Base-by-base conservation (phyloP, 768 basidiomycete species). In the Lactarius hatsudake region DNA sequence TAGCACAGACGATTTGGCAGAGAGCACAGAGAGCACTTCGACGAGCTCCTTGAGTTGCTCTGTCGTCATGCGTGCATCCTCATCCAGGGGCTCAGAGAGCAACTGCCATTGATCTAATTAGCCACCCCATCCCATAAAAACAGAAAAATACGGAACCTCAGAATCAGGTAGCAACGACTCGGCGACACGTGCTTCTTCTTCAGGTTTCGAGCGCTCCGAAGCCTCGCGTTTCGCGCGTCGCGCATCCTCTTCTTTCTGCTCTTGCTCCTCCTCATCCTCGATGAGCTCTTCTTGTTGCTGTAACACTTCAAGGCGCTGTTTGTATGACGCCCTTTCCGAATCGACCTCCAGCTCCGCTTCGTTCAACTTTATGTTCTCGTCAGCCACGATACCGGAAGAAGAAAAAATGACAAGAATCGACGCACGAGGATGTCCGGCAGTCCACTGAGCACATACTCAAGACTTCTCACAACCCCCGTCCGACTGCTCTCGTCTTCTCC, bases 211-310 rank as follows among this genome's bases (percentile, higher is more conserved):
- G 51, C 84, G 77, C 72, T 94, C 92, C 69, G 87, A 89, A 28
- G 87, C 86, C 77, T 91, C 93, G 72, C 88, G 87, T 75, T 87
- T 88, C 55, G 88, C 90, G 64, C 91, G 89, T 51, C 94, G 88
- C n/a, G 93, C 91, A 75, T 91, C 87, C 76, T 94, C 91, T 76
- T 94, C 93, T 79, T 95, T 91, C 78, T 96, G 89, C 69, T 99
- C 97, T 77, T 99, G 97, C 76, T 98, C 97, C 70, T 95, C 87
- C 78, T 99, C 97, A 76, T 99, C 97, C 75, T 99, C 96, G 75
- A 99, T 99, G 68, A 99, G 93, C 76, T 99, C 97, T 75, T 99
- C 93, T 77, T 99, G 97, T 73, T 99, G 93, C 73, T 97, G 94
- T 75, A 99, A 80, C 30, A 99, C 96, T 69, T 98, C 97, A 63